Evolutionary conservation across 2,329 filamentous ascomycete species (phyloP), one percentile per base, ranked within the genome.

Genomic region (Aspergillus aculeatinus): DNA sequence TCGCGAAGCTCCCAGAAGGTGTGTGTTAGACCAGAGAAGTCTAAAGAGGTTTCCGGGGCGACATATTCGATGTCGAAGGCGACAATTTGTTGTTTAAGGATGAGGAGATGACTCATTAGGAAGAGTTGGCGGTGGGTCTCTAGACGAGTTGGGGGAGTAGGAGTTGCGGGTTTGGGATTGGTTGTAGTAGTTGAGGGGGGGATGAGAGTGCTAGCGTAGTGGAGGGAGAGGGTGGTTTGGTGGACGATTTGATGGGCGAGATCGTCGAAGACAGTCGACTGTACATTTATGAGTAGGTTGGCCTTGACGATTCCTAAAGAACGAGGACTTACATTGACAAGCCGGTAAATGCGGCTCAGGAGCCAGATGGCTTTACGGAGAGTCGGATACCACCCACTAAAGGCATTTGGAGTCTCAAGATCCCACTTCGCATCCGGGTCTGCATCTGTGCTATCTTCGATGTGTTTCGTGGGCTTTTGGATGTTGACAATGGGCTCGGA

Each of bases 31-130:
- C 81, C 82, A n/a, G 85, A 86, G 72, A 89, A 88, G 74, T 89
- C 87, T 71, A 89, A 83, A 14, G 83, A 82, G 51, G 89, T 79
- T 63, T 89, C 87, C 4, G 87, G 86, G 2, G 85, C 83, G 21
- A 88, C 84, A 68, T 84, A 89, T 71, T 89, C 93, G 66, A 99
- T 97, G 77, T 99, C 95, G 63, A 99, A 92, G 10, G 93, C 93
- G 27, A 99, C 88, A 55, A 99, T 90, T 73, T 97, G 91, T 72
- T 97, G 96, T 76, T 98, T 98, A 55, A 99, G 85, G 53, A 97
- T 89, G 53, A 99, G 88, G 2, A 99, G 84, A 73, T 99, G 96
- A 68, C 94, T 95, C 68, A 99, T 89, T 70, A 97, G 88, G 77
- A 99, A 99, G 4, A 99, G 83, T 67, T 96, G 90, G 0, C 90